A percentile compares a stretch with the other conserved stretches of the same genome.
Evolutionary conservation across 768 basidiomycete genomes (phyloP).

Genomic region (Lactifluus echinatus): DNA sequence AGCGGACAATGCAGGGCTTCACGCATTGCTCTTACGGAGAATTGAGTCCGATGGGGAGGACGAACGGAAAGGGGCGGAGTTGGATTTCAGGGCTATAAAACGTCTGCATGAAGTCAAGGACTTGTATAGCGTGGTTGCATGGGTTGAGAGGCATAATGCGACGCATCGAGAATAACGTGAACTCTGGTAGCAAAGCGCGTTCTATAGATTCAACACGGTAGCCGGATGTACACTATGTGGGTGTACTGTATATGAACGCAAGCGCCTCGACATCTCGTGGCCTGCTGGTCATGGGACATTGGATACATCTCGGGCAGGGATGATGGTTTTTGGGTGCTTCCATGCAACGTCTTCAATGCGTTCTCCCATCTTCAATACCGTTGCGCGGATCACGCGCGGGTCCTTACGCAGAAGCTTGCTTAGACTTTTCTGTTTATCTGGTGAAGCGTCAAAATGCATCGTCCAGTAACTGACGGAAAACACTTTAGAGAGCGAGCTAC

Average conservation of each 20-base stretch:
- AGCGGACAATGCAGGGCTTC: slow-evolving; percentile 45
- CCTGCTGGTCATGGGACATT: background rate
- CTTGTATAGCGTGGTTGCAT: slow-evolving; percentile 30
- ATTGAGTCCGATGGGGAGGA: slow-evolving; percentile 39
- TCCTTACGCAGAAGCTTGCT: slow-evolving; percentile 64
- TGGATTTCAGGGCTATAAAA: slow-evolving; percentile 34
- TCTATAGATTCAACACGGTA: background rate
- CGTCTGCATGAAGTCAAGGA: slow-evolving; percentile 28
- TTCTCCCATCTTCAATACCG: slow-evolving; percentile 68
- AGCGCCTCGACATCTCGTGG: background rate
- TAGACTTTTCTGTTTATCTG: slow-evolving; percentile 55
- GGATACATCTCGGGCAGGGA: slow-evolving; percentile 10
- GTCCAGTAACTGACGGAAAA: slow-evolving; percentile 66
- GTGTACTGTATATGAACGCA: background rate
- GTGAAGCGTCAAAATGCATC: slow-evolving; percentile 83
- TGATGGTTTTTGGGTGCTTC: slow-evolving; percentile 38
- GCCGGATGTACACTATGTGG: background rate
- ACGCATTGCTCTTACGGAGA: slow-evolving; percentile 50
- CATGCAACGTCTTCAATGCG: slow-evolving; percentile 59
- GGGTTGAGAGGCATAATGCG: slow-evolving; percentile 26
- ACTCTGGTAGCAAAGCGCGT: background rate
- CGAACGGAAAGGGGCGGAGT: slow-evolving; percentile 34
- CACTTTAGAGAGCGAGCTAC: slow-evolving; percentile 4
- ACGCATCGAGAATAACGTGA: background rate
- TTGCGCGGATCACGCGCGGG: slow-evolving; percentile 78